phyloP scores from a whole-genome alignment of 176 grass and related monocot genomes.

The Chloris gayana region DNA sequence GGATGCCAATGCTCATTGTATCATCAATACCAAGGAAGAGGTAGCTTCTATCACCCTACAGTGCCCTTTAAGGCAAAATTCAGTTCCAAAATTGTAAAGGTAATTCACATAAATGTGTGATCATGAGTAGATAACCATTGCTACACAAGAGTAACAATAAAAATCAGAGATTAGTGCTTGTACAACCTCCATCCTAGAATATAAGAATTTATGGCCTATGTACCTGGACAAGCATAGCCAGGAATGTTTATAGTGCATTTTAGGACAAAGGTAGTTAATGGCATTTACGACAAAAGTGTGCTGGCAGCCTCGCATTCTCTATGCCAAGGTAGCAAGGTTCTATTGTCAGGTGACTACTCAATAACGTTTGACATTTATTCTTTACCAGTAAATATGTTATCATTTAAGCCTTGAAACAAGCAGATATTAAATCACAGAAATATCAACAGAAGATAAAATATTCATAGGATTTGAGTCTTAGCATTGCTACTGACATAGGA shows the following conservation, averaged over 20 bases:
- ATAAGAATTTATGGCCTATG: neutral
- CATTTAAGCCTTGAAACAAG: slow-evolving; percentile 24
- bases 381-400: slow-evolving; percentile 31
- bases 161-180: neutral
- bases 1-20: slow-evolving; percentile 76
- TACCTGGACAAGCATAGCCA: neutral
- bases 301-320: neutral
- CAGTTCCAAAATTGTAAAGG: slow-evolving; percentile 42
- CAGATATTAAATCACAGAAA: neutral
- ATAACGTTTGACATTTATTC: slow-evolving; percentile 16
- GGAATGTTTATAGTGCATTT: neutral
- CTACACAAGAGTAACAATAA: neutral
- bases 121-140: slow-evolving; percentile 15
- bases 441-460: neutral
- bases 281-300: neutral
- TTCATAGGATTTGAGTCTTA: slow-evolving; percentile 5
- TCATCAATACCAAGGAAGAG: slow-evolving; percentile 92
- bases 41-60: slow-evolving; percentile 80
- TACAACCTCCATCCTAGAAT: neutral
- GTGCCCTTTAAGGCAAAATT: slow-evolving; percentile 55
- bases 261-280: neutral
- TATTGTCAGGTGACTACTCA: slow-evolving; percentile 7
- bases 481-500: neutral
- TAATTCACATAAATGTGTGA: slow-evolving; percentile 15
- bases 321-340: slow-evolving; percentile 9